phyloP scores from a whole-genome alignment of 106 monocot genomes.

The Dendrobium huoshanense region DNA sequence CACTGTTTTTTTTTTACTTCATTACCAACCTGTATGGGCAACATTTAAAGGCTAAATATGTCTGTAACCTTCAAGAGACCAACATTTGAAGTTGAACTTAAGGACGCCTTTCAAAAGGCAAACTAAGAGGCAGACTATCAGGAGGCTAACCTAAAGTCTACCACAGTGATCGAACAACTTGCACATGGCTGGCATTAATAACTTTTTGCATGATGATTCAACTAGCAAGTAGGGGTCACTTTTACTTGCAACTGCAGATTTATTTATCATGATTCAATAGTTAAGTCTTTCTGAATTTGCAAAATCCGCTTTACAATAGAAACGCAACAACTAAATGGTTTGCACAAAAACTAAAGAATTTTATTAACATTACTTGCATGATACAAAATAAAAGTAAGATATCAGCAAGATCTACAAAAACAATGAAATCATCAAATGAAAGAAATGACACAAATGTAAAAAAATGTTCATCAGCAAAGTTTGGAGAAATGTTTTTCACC shows the following conservation, averaged over 20 bases:
- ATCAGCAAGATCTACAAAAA: not conserved
- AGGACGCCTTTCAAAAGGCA: too few relatives aligned
- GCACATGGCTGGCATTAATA: not conserved
- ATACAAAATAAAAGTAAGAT: not conserved
- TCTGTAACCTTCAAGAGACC: too few relatives aligned
- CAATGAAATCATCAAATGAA: not conserved
- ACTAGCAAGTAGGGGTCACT: not conserved
- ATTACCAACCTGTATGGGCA: too few relatives aligned
- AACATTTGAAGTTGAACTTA: too few relatives aligned
- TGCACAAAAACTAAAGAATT: not conserved
- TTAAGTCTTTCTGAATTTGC: not conserved
- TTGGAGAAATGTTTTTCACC: conserved; percentile 26
- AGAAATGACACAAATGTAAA: not conserved
- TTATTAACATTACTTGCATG: not conserved
- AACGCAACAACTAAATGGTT: not conserved
- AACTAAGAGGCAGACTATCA: not conserved
- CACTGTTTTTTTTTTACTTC: too few relatives aligned
- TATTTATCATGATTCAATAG: not conserved
- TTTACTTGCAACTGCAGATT: not conserved
- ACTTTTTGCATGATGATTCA: not conserved
- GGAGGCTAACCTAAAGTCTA: not conserved
- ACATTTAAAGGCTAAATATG: too few relatives aligned
- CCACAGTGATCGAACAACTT: too few relatives aligned
- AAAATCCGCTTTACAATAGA: too few relatives aligned
- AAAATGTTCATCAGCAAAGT: not conserved